These are phyloP conservation scores for Lagerstroemia speciosa DNA, from an alignment of 345 rosid species.

Conservation along the genomic window DNA sequence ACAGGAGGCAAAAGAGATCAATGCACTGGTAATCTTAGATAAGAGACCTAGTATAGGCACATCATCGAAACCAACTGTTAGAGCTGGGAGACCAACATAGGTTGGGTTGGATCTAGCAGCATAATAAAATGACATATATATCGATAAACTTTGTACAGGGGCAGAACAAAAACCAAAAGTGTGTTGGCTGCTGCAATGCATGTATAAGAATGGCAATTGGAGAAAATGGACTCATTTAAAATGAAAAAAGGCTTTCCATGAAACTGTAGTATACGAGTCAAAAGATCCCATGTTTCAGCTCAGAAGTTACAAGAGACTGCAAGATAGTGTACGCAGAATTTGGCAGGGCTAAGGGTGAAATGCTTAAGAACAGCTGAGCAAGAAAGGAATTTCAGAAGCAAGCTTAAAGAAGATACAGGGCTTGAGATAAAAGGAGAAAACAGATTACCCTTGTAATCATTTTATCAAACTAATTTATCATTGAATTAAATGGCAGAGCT, in stretches of 20 bases:
- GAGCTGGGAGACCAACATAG: background rate
- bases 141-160: background rate
- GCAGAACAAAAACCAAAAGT: background rate
- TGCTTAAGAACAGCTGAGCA: background rate
- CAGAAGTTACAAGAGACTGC: background rate
- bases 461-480: background rate
- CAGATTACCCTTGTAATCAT: background rate
- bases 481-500: background rate
- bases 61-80: background rate
- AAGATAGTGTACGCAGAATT: background rate
- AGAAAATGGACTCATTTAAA: background rate
- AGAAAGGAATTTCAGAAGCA: slow-evolving; percentile 3
- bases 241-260: background rate
- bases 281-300: background rate
- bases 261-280: background rate
- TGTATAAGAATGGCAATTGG: background rate
- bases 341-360: background rate
- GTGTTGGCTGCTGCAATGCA: background rate
- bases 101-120: background rate
- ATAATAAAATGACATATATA: background rate
- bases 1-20: background rate
- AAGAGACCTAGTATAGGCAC: background rate
- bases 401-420: background rate
- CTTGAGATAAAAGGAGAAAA: background rate
- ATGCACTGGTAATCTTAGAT: background rate